Evolutionary conservation across 192 early-diverging fungal species (phyloP).

Genomic region (Coemansia sp.): DNA sequence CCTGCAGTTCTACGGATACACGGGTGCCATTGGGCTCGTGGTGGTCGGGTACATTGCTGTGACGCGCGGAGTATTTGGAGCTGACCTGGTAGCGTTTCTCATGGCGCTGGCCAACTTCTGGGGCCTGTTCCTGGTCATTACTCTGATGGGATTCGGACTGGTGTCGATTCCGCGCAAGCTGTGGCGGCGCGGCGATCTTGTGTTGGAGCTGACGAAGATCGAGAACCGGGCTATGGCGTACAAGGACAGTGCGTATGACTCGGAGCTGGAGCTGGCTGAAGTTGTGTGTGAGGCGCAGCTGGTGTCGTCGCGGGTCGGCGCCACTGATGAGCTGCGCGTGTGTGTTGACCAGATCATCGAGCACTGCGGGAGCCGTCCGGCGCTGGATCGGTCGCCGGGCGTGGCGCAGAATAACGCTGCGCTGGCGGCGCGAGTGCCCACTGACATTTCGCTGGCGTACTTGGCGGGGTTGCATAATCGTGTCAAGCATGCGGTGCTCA

Average conservation of each 20-base stretch:
- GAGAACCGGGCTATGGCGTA: constrained; percentile 64
- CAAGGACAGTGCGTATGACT: constrained; percentile 83
- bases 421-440: constrained; percentile 47
- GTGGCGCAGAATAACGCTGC: background rate
- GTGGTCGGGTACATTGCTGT: constrained; percentile 74
- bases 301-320: constrained; percentile 33
- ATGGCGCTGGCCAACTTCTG: constrained; percentile 96
- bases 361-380: constrained; percentile 46
- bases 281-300: constrained; percentile 39
- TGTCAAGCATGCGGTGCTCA: constrained; percentile 68
- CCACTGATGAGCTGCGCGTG: constrained; percentile 56
- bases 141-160: constrained; percentile 92
- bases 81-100: constrained; percentile 68
- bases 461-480: constrained; percentile 67
- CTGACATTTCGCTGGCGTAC: constrained; percentile 60
- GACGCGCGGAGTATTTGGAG: constrained; percentile 53
- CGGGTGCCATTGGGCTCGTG: constrained; percentile 66
- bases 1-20: constrained; percentile 74
- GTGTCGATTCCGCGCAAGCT: constrained; percentile 84
- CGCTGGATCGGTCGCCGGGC: background rate
- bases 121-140: constrained; percentile 83
- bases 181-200: constrained; percentile 72
- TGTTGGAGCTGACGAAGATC: constrained; percentile 62
- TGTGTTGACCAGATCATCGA: constrained; percentile 66
- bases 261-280: constrained; percentile 77